Evolutionary conservation across 768 basidiomycete genomes (phyloP).

Genomic region (Kwoniella newhampshirensis): DNA sequence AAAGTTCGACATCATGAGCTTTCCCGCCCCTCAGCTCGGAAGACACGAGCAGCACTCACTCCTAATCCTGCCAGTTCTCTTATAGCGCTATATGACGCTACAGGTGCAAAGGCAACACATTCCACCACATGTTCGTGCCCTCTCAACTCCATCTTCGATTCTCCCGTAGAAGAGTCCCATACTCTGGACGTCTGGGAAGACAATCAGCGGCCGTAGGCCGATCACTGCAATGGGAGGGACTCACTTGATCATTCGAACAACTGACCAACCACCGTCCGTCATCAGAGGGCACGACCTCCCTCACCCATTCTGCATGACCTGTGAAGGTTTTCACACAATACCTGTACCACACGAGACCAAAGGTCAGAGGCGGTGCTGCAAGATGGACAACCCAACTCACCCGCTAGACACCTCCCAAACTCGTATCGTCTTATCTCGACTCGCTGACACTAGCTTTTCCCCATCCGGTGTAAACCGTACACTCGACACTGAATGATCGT

Average conservation of each 20-base stretch:
- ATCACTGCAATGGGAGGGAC: conserved; percentile 27
- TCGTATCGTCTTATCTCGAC: conserved; percentile 80
- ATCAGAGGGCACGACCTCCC: conserved; percentile 58
- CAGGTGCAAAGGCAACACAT: conserved; percentile 75
- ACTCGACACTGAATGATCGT: conserved; percentile 86
- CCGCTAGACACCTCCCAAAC: conserved; percentile 84
- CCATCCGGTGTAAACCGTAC: conserved; percentile 83
- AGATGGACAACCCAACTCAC: conserved; percentile 57
- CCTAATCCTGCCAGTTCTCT: conserved; percentile 72
- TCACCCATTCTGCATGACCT: conserved; percentile 84
- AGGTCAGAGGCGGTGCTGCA: conserved; percentile 4
- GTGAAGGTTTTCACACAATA: conserved; percentile 72
- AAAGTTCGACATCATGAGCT: too few species aligned
- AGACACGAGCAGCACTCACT: conserved; percentile 59
- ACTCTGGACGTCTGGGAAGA: conserved; percentile 67
- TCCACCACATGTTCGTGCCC: conserved; percentile 88
- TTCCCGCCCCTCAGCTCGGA: too few species aligned
- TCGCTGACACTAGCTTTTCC: conserved; percentile 78
- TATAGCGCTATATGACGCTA: conserved; percentile 70
- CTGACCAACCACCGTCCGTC: conserved; percentile 76
- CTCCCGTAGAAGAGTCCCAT: conserved; percentile 71
- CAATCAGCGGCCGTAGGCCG: background rate
- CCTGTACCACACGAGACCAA: conserved; percentile 50
- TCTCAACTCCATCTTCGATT: conserved; percentile 76
- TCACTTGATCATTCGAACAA: conserved; percentile 83